Evolutionary conservation across 2,329 filamentous ascomycete genomes (phyloP).

Genomic region (Ceratocystis alfenasii): DNA sequence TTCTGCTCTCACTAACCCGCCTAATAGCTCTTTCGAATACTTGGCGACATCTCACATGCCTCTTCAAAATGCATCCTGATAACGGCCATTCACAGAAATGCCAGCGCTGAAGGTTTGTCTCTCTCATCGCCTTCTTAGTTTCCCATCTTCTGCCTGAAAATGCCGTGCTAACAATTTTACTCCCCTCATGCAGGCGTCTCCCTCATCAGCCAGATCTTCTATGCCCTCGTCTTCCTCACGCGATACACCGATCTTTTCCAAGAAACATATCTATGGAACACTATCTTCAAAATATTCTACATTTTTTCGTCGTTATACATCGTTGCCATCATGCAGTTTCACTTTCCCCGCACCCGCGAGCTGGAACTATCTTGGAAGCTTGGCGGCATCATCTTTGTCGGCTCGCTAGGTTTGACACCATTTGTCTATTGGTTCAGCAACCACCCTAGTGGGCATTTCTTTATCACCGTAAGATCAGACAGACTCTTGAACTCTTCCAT

Average conservation of each 20-base stretch:
- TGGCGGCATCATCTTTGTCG: constrained; percentile 55
- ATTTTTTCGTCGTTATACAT: constrained; percentile 75
- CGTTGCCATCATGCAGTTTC: constrained; percentile 72
- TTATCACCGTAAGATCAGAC: constrained; percentile 37
- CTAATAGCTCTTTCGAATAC: constrained; percentile 53
- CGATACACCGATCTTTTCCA: constrained; percentile 75
- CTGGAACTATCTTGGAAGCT: constrained; percentile 89
- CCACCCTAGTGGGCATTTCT: constrained; percentile 24
- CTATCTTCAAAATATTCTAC: constrained; percentile 81
- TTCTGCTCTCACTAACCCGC: constrained; percentile 4
- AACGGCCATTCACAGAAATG: constrained; percentile 78
- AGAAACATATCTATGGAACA: constrained; percentile 52
- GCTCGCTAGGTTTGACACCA: constrained; percentile 56
- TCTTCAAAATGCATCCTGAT: constrained; percentile 83
- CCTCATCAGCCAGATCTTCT: constrained; percentile 80
- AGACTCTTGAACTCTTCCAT: neutral
- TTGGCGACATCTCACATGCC: constrained; percentile 75
- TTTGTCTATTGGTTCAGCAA: constrained; percentile 35
- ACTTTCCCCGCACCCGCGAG: constrained; percentile 79
- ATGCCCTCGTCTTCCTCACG: constrained; percentile 72
- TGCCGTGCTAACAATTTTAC: too few species aligned
- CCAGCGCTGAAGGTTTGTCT: constrained; percentile 59
- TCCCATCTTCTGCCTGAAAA: too few species aligned
- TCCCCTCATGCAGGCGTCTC: constrained; percentile 54
- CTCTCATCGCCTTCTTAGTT: neutral